These are phyloP conservation scores for Ceratocystis eucalypticola DNA, from an alignment of 2,329 filamentous ascomycete genomes.

Conservation along the genomic window DNA sequence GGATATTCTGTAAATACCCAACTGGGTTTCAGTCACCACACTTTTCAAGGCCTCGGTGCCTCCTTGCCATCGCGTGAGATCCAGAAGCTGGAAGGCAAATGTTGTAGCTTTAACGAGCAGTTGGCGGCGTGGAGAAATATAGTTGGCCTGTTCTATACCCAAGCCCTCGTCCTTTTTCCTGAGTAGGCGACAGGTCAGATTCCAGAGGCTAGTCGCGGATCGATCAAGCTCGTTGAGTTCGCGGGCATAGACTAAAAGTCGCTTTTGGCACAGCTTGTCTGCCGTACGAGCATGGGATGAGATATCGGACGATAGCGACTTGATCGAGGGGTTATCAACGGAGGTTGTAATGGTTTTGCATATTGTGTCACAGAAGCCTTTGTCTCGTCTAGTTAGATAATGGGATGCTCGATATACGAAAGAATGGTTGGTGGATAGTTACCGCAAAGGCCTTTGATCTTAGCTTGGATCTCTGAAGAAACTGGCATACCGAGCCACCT, in stretches of 20 bases:
- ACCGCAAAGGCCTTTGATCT: slow-evolving; percentile 9
- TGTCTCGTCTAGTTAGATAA: neutral
- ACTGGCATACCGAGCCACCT: neutral
- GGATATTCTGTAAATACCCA: slow-evolving; percentile 52
- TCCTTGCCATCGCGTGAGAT: slow-evolving; percentile 34
- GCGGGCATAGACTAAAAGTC: neutral
- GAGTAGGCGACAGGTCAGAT: slow-evolving; percentile 43
- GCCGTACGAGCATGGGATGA: slow-evolving; percentile 23
- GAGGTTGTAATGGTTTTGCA: slow-evolving; percentile 18
- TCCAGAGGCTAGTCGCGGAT: slow-evolving; percentile 51
- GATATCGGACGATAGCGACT: slow-evolving; percentile 25
- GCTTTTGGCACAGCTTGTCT: slow-evolving; percentile 19
- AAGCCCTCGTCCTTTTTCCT: slow-evolving; percentile 40
- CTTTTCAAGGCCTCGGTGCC: slow-evolving; percentile 22
- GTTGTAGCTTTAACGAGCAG: slow-evolving; percentile 32
- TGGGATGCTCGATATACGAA: neutral
- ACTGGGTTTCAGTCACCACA: slow-evolving; percentile 26
- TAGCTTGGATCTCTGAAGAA: neutral
- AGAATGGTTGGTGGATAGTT: neutral
- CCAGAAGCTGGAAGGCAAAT: slow-evolving; percentile 55
- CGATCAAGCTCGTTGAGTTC: slow-evolving; percentile 37
- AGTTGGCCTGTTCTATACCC: slow-evolving; percentile 21
- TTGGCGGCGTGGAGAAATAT: slow-evolving; percentile 20
- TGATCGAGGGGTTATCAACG: slow-evolving; percentile 20
- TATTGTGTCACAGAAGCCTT: slow-evolving; percentile 17